A percentile compares a stretch with the other conserved stretches of the same genome.
Conservation (phyloP, 768 basidiomycete genomes). For the Pulveroboletus ravenelii region DNA sequence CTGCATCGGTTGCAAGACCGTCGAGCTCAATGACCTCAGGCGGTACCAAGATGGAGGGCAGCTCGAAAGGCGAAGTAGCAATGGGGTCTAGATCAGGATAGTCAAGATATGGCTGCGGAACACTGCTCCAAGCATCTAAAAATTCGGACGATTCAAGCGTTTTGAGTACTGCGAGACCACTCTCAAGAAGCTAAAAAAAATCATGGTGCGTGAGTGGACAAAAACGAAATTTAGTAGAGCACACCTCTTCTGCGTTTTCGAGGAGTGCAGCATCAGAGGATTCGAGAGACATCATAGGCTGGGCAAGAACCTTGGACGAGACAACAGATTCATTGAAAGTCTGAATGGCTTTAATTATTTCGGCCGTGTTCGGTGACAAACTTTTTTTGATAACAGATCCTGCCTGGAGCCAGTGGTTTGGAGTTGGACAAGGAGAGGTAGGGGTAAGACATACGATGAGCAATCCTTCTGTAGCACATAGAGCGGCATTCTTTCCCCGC, state of each 20-base stretch:
- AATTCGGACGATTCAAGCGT: constrained; percentile 60
- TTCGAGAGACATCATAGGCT: constrained; percentile 54
- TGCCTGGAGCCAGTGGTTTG: constrained; percentile 40
- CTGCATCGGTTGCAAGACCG: constrained; percentile 59
- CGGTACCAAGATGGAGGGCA: constrained; percentile 79
- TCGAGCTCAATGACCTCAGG: constrained; percentile 86
- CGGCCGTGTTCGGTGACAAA: constrained; percentile 53
- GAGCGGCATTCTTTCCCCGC: constrained; percentile 75
- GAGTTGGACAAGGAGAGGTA: neutral
- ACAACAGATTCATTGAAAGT: constrained; percentile 59
- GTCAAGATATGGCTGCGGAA: constrained; percentile 61
- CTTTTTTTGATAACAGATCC: constrained; percentile 62
- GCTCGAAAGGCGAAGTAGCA: constrained; percentile 49
- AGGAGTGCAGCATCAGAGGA: constrained; percentile 34
- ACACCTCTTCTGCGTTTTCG: constrained; percentile 62
- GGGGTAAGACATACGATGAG: constrained; percentile 50
- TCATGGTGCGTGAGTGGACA: neutral
- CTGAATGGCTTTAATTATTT: constrained; percentile 70
- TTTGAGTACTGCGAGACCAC: constrained; percentile 57
- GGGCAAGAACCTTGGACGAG: constrained; percentile 60
- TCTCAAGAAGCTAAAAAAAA: constrained; percentile 62
- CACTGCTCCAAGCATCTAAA: constrained; percentile 47
- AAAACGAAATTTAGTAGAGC: neutral
- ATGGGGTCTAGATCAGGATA: constrained; percentile 40
- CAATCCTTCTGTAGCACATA: constrained; percentile 78